Evolutionary conservation across 345 rosid genomes (phyloP).

Genomic region (Turnera subulata): DNA sequence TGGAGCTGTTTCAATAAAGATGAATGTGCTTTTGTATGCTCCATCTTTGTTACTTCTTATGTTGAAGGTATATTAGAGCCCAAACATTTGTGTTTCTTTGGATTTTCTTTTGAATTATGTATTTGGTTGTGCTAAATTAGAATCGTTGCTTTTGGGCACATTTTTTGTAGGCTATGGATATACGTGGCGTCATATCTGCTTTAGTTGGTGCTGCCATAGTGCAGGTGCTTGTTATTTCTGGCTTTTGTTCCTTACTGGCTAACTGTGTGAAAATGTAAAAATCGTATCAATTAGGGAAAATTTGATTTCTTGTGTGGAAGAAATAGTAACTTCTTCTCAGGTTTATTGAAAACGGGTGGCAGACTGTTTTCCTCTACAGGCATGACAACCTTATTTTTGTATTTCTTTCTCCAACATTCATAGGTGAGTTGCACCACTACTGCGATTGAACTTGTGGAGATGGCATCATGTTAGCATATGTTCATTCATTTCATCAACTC

Average conservation of each 20-base stretch:
- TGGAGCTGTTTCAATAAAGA: conserved; percentile 83
- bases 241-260: conserved; percentile 13
- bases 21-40: conserved; percentile 92
- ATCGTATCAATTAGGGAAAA: not conserved
- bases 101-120: not conserved
- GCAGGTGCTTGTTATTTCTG: conserved; percentile 51
- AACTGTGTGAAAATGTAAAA: not conserved
- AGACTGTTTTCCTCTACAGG: too few relatives aligned
- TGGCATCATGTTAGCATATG: conserved; percentile 18
- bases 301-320: not conserved
- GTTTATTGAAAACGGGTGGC: too few relatives aligned
- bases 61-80: conserved; percentile 50
- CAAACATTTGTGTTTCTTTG: not conserved
- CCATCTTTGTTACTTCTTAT: conserved; percentile 76
- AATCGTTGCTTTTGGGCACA: conserved; percentile 20
- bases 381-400: conserved; percentile 19
- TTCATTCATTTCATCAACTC: conserved; percentile 31
- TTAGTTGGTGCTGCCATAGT: conserved; percentile 83
- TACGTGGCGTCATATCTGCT: conserved; percentile 67
- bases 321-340: conserved; percentile 1
- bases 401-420: conserved; percentile 21
- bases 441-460: conserved; percentile 25
- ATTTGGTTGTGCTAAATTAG: conserved; percentile 12
- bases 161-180: conserved; percentile 61
- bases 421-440: conserved; percentile 62